A percentile compares a stretch with the other conserved stretches of the same genome.
Conservation (phyloP, 1,284 basidiomycete species). For the Irpex rosettiformis region DNA sequence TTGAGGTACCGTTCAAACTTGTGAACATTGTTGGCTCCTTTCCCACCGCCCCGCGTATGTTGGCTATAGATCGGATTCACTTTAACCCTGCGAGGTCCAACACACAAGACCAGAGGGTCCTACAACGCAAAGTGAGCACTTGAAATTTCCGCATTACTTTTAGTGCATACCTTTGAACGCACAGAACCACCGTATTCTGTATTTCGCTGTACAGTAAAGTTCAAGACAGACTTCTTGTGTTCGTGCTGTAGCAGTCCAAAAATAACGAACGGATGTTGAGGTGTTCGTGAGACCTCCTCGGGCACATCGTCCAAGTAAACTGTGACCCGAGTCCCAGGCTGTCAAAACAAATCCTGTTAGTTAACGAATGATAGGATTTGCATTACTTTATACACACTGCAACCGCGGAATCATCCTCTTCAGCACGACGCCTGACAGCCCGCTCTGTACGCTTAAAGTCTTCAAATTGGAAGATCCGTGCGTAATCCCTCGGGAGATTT, state of each 20-base stretch:
- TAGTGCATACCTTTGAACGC: slow-evolving; percentile 73
- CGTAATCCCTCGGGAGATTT: slow-evolving; percentile 93
- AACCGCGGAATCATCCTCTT: slow-evolving; percentile 55
- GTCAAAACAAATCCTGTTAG: not conserved
- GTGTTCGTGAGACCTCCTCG: slow-evolving; percentile 36
- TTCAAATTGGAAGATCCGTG: slow-evolving; percentile 95
- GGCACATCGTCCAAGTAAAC: slow-evolving; percentile 75
- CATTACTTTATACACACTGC: slow-evolving; percentile 46
- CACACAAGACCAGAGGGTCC: slow-evolving; percentile 87
- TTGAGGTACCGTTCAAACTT: slow-evolving; percentile 95
- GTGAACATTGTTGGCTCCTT: slow-evolving; percentile 94
- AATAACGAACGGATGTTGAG: slow-evolving; percentile 59
- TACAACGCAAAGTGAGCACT: slow-evolving; percentile 36
- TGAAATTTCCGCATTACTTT: too few relatives aligned
- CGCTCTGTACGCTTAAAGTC: slow-evolving; percentile 88
- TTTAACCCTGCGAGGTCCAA: slow-evolving; percentile 83
- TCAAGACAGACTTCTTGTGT: slow-evolving; percentile 92
- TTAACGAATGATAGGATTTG: not conserved
- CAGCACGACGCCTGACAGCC: slow-evolving; percentile 64
- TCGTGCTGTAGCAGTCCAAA: slow-evolving; percentile 93
- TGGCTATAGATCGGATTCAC: slow-evolving; percentile 93
- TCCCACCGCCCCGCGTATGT: slow-evolving; percentile 85
- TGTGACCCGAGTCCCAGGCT: slow-evolving; percentile 82
- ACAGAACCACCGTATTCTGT: slow-evolving; percentile 92
- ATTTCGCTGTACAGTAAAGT: slow-evolving; percentile 93